Percentiles rank a stretch among this genome's conserved stretches.
These are phyloP conservation scores for Favolaschia claudopus DNA, from an alignment of 768 basidiomycete genomes.

Conservation along the genomic window DNA sequence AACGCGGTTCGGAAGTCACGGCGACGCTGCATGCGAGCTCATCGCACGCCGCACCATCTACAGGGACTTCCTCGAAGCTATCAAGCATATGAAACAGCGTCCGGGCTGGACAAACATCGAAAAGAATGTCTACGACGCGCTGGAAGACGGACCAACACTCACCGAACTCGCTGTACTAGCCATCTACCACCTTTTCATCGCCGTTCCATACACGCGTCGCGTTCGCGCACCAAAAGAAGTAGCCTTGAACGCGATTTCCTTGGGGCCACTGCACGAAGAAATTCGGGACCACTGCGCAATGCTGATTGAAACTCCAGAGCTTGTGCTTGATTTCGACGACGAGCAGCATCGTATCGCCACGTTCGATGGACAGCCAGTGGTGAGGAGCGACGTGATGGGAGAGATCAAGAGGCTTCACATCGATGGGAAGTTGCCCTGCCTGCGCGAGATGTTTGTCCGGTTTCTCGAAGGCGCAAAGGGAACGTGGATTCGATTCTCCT, in stretches of 20 bases:
- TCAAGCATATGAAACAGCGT: no score
- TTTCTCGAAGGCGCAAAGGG: constrained; percentile 21
- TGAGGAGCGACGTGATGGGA: constrained; percentile 2
- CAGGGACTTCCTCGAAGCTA: no score
- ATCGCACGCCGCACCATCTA: no score
- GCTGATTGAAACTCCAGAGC: constrained; percentile 21
- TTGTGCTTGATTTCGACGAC: constrained; percentile 15
- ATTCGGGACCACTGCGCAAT: constrained; percentile 6
- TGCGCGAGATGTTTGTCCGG: constrained; percentile 3
- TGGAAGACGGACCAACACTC: no score
- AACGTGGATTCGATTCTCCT: no score
- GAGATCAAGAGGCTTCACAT: not conserved
- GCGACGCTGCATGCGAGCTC: no score
- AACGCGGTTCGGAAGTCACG: not conserved
- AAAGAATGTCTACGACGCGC: constrained; percentile 29
- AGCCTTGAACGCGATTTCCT: constrained; percentile 16
- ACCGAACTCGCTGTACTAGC: constrained; percentile 26
- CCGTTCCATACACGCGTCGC: constrained; percentile 27
- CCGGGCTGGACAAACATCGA: no score
- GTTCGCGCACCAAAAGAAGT: constrained; percentile 8
- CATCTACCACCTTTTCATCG: constrained; percentile 17
- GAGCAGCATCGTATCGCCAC: not conserved
- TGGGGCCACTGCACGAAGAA: constrained; percentile 22
- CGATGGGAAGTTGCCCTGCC: not conserved
- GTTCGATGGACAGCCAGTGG: constrained; percentile 5